phyloP scores from a whole-genome alignment of 345 rosid species.

The Firmiana major region DNA sequence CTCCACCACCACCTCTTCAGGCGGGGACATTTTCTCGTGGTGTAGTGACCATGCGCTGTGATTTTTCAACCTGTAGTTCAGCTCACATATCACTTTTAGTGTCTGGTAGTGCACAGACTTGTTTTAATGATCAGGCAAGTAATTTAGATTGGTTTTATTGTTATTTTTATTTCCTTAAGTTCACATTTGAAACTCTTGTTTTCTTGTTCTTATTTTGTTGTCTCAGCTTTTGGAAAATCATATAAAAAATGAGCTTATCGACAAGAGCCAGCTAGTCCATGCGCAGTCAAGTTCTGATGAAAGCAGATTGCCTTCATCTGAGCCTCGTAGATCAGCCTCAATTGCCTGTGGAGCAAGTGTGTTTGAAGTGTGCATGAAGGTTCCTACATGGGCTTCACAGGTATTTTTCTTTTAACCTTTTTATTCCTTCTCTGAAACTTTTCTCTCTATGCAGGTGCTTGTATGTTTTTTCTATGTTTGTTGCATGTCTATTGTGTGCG shows the following conservation, averaged over 20 bases:
- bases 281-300: constrained; percentile 54
- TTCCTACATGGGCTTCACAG: constrained; percentile 98
- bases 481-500: not conserved
- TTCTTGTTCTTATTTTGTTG: constrained; percentile 21
- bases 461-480: not conserved
- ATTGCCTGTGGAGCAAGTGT: constrained; percentile 95
- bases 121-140: constrained; percentile 97
- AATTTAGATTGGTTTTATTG: constrained; percentile 8
- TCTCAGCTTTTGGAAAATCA: constrained; percentile 90
- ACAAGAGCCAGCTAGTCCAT: constrained; percentile 73
- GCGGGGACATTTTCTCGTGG: constrained; percentile 99
- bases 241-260: constrained; percentile 83
- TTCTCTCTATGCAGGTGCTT: not conserved
- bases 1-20: constrained; percentile 99
- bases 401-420: constrained; percentile 33
- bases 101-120: constrained; percentile 97
- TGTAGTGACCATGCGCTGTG: constrained; percentile 98
- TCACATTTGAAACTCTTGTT: not conserved
- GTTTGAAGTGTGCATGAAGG: constrained; percentile 88
- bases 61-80: constrained; percentile 82
- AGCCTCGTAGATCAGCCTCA: constrained; percentile 88
- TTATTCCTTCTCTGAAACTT: not conserved
- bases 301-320: constrained; percentile 44
- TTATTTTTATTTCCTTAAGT: constrained; percentile 3
- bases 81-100: constrained; percentile 91